phyloP scores from a whole-genome alignment of 768 basidiomycete species.

The Macrolepiota dolichaula region DNA sequence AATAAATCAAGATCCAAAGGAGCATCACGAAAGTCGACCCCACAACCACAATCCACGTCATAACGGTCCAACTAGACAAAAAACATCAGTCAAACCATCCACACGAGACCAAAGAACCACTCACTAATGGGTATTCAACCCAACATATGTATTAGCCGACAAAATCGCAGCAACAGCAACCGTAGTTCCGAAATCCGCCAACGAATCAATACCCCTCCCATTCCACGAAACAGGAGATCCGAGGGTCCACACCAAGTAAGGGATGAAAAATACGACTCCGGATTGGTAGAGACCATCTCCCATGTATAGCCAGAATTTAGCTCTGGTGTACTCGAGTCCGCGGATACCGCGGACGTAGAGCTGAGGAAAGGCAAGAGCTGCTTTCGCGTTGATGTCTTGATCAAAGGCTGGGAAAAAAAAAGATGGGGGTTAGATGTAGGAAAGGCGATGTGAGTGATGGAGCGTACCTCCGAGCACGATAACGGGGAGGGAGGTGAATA shows the following conservation, averaged over 20 bases:
- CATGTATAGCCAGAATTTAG: conserved; percentile 96
- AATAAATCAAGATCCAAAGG: conserved; percentile 88
- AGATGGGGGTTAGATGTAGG: conserved; percentile 8
- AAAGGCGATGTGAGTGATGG: background rate
- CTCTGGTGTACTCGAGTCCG: conserved; percentile 88
- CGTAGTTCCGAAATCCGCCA: conserved; percentile 90
- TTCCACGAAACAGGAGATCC: conserved; percentile 70
- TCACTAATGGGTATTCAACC: conserved; percentile 86
- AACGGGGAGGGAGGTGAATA: conserved; percentile 93
- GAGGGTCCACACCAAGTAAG: conserved; percentile 69
- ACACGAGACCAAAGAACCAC: conserved; percentile 32
- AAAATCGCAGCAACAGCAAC: conserved; percentile 86
- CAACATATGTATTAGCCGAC: conserved; percentile 86
- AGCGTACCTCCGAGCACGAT: conserved; percentile 79
- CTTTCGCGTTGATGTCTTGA: conserved; percentile 89
- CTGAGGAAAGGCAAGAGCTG: conserved; percentile 89
- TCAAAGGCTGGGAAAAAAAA: conserved; percentile 66
- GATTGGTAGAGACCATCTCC: conserved; percentile 93
- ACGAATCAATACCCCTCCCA: conserved; percentile 72
- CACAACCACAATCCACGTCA: conserved; percentile 79
- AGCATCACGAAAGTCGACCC: conserved; percentile 82
- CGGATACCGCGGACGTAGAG: conserved; percentile 95
- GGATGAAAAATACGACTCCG: conserved; percentile 80
- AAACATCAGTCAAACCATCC: conserved; percentile 19
- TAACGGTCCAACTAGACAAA: conserved; percentile 66